These are phyloP conservation scores for Microascus cirrosus DNA, from an alignment of 2,329 filamentous ascomycete species.

Conservation along the genomic window DNA sequence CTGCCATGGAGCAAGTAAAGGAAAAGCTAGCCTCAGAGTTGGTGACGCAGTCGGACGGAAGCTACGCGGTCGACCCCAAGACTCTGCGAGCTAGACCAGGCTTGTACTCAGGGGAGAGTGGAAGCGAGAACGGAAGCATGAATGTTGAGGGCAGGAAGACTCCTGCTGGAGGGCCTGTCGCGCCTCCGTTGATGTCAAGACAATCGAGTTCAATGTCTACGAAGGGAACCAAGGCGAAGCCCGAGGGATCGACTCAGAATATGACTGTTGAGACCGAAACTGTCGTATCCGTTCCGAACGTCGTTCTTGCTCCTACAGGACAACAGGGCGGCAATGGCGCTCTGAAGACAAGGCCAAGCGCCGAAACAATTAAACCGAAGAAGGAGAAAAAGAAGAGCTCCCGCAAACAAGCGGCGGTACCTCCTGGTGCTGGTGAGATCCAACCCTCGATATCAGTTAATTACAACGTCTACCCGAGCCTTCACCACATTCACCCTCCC, in stretches of 20 bases:
- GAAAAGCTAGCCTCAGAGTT: constrained; percentile 34
- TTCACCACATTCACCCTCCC: constrained; percentile 9
- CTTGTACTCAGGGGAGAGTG: constrained; percentile 41
- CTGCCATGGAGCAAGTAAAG: constrained; percentile 37
- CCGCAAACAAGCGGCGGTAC: constrained; percentile 64
- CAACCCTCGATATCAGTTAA: constrained; percentile 10
- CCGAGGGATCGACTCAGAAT: constrained; percentile 68
- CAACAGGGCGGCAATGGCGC: constrained; percentile 57
- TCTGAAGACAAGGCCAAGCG: constrained; percentile 76
- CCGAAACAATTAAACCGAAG: constrained; percentile 90
- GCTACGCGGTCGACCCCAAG: constrained; percentile 24
- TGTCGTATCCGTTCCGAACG: constrained; percentile 80
- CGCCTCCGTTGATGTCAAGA: constrained; percentile 42
- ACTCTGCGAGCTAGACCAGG: constrained; percentile 35
- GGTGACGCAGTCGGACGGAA: constrained; percentile 28
- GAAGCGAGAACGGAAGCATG: constrained; percentile 54
- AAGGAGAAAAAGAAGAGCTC: constrained; percentile 78
- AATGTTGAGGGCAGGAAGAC: constrained; percentile 28
- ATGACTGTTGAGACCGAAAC: constrained; percentile 99
- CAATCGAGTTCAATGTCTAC: constrained; percentile 56
- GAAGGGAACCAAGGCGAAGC: constrained; percentile 58
- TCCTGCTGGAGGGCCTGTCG: constrained; percentile 22
- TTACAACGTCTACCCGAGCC: background rate
- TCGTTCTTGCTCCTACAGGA: constrained; percentile 58
- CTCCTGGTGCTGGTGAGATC: constrained; percentile 61